Evolutionary conservation across 495 filamentous ascomycete species (phyloP).

Genomic region (Aspergillus cavernicola): DNA sequence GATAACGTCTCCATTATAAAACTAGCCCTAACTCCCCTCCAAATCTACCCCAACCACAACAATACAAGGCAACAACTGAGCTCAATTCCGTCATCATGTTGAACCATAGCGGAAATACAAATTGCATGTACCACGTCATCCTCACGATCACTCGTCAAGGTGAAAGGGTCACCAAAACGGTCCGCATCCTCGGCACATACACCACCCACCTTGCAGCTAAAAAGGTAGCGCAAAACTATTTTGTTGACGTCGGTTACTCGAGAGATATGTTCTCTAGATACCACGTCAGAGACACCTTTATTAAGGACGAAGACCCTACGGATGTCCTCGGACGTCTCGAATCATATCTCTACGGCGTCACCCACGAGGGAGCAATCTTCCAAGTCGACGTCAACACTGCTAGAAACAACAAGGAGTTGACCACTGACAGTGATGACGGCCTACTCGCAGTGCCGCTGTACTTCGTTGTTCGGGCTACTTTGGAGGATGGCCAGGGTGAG

Average conservation of each 20-base stretch:
- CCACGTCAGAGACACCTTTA: not conserved
- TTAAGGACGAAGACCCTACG: not conserved
- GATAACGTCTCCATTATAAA: no score
- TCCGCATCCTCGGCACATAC: conserved; percentile 21
- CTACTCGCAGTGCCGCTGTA: conserved; percentile 16
- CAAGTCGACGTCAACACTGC: conserved; percentile 18
- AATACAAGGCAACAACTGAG: no score
- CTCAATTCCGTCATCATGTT: no score
- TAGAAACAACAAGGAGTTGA: conserved; percentile 3
- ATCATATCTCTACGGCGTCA: conserved; percentile 10
- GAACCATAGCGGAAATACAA: no score
- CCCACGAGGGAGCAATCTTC: conserved; percentile 19
- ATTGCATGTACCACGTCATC: conserved; percentile 19
- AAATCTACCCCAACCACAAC: no score
- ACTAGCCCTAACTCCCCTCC: no score
- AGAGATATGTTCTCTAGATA: conserved; percentile 20
- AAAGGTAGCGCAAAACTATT: conserved; percentile 17
- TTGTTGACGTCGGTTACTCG: conserved; percentile 21
- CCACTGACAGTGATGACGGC: conserved; percentile 9
- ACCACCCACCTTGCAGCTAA: conserved; percentile 18
- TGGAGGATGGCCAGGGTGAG: conserved; percentile 9
- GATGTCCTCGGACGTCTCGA: conserved; percentile 4
- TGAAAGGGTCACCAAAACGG: conserved; percentile 11
- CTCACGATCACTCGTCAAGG: conserved; percentile 13
- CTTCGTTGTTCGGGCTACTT: conserved; percentile 21